Conservation (phyloP, 2,329 filamentous ascomycete genomes). For the Aspergillus pseudoglaucus region DNA sequence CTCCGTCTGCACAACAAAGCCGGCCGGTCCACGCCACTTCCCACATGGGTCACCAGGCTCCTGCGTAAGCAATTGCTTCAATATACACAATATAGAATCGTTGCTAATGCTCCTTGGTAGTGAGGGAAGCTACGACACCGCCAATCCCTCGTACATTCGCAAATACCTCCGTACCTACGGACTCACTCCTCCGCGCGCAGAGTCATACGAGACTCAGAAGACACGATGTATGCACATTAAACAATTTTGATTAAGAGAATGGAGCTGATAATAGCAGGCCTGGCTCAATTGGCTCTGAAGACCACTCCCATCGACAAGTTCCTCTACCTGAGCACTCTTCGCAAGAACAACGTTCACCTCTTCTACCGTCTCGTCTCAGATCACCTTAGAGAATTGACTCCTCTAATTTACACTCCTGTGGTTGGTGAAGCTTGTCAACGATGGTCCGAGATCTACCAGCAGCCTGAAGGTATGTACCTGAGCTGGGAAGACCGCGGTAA, state of each 20-base stretch:
- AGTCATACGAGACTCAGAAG: conserved; percentile 45
- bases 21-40: conserved; percentile 31
- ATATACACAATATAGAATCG: too few species aligned
- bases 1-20: conserved; percentile 25
- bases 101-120: conserved; percentile 13
- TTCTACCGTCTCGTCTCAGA: conserved; percentile 46
- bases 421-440: conserved; percentile 92
- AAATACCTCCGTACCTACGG: conserved; percentile 48
- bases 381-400: conserved; percentile 44
- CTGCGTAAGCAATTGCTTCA: conserved; percentile 21
- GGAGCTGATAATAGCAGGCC: conserved; percentile 21
- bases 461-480: conserved; percentile 92
- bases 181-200: conserved; percentile 43
- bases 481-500: conserved; percentile 92
- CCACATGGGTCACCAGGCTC: conserved; percentile 25
- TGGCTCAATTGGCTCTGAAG: conserved; percentile 44
- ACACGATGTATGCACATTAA: conserved; percentile 34
- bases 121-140: conserved; percentile 44
- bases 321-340: conserved; percentile 44
- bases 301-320: conserved; percentile 44
- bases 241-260: not conserved
- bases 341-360: conserved; percentile 48
- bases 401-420: conserved; percentile 46
- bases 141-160: conserved; percentile 44
- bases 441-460: conserved; percentile 93